Percentiles rank a stretch among this genome's conserved stretches.
phyloP scores from a whole-genome alignment of 306 rosid genomes.

The Lathyrus oleraceus region DNA sequence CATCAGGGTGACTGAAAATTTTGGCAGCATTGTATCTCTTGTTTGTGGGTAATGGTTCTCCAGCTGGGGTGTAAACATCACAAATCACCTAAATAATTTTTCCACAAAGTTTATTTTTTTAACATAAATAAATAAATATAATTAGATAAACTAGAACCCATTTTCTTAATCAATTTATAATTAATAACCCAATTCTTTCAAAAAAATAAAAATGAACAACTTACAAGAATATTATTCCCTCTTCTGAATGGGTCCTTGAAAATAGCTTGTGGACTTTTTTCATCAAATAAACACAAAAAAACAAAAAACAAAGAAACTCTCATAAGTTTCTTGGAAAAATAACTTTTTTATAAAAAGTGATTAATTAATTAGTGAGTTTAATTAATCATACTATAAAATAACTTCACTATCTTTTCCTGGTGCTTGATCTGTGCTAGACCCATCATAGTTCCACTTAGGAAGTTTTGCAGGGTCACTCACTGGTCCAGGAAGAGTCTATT shows the following conservation, averaged over 20 bases:
- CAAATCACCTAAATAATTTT: slow-evolving; percentile 49
- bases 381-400: slow-evolving; percentile 53
- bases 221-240: slow-evolving; percentile 63
- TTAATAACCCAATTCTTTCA: neutral
- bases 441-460: slow-evolving; percentile 45
- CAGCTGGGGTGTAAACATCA: slow-evolving; percentile 66
- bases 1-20: slow-evolving; percentile 57
- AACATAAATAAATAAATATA: neutral
- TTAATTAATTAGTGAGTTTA: neutral
- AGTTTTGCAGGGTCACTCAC: slow-evolving; percentile 62
- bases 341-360: neutral
- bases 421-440: slow-evolving; percentile 76
- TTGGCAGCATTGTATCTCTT: slow-evolving; percentile 52
- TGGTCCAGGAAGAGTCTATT: slow-evolving; percentile 62
- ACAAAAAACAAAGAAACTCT: neutral
- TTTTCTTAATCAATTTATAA: neutral
- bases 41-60: slow-evolving; percentile 58
- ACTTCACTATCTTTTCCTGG: slow-evolving; percentile 74
- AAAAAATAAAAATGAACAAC: neutral
- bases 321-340: slow-evolving; percentile 12
- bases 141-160: neutral
- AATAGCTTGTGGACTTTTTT: slow-evolving; percentile 63
- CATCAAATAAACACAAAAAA: slow-evolving; percentile 10
- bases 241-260: slow-evolving; percentile 71
- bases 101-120: neutral